Evolutionary conservation across 495 filamentous ascomycete genomes (phyloP).

Genomic region (Penicillium roqueforti): DNA sequence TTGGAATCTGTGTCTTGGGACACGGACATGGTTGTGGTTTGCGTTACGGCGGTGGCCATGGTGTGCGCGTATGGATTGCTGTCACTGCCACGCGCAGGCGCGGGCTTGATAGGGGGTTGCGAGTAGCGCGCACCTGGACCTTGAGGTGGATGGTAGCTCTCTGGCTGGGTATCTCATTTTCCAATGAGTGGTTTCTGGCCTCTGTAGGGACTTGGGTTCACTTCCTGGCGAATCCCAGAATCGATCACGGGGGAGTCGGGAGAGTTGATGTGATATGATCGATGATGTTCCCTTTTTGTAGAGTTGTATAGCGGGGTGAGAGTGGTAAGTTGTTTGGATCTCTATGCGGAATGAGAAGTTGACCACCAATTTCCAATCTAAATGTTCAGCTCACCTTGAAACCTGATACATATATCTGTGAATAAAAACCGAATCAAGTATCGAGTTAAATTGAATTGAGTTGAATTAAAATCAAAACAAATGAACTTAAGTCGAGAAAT

Average conservation of each 20-base stretch:
- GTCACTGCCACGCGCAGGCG: conserved; percentile 25
- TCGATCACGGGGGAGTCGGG: background rate
- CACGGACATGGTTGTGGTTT: conserved; percentile 6
- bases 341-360: background rate
- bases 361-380: background rate
- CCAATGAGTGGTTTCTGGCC: conserved; percentile 13
- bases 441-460: too few species aligned
- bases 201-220: background rate
- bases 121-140: conserved; percentile 23
- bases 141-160: conserved; percentile 30
- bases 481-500: too few species aligned
- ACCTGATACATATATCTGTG: too few species aligned
- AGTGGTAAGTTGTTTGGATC: background rate
- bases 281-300: background rate
- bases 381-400: background rate
- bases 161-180: conserved; percentile 37
- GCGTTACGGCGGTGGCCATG: conserved; percentile 26
- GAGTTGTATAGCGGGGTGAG: background rate
- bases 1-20: background rate
- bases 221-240: background rate
- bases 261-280: background rate
- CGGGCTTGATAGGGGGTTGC: conserved; percentile 7
- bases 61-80: conserved; percentile 1
- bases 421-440: too few species aligned
- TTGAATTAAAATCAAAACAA: too few species aligned